A percentile compares a stretch with the other conserved stretches of the same genome.
Conservation (phyloP, 164 flowering plant species). For the Echeveria elegans region DNA sequence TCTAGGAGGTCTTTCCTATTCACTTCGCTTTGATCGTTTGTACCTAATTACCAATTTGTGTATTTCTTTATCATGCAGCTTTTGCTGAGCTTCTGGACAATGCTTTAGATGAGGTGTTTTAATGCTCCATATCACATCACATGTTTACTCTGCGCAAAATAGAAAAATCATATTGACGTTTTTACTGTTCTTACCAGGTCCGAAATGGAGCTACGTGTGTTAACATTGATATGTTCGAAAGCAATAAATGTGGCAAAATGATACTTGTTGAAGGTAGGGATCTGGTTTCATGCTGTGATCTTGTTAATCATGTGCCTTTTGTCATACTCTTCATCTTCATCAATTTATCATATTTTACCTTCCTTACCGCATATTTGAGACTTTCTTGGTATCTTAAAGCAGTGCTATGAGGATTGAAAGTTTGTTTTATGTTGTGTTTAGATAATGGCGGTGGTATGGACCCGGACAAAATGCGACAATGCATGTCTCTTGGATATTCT, state of each 20-base stretch:
- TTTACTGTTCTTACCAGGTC: constrained; percentile 19
- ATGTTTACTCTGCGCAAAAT: too few species aligned
- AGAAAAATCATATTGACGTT: too few species aligned
- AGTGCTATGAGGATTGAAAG: neutral
- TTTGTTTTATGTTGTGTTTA: constrained; percentile 12
- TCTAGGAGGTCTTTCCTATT: constrained; percentile 47
- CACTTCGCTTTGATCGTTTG: too few species aligned
- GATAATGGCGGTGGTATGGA: constrained; percentile 86
- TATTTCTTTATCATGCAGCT: constrained; percentile 35
- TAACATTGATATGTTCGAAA: constrained; percentile 43
- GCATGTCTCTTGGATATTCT: constrained; percentile 90
- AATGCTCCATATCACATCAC: neutral
- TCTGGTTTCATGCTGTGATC: too few species aligned
- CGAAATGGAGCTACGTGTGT: constrained; percentile 69
- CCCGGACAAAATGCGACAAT: constrained; percentile 72
- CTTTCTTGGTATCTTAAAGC: neutral
- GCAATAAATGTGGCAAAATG: constrained; percentile 50
- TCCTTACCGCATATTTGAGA: neutral
- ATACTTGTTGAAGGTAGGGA: constrained; percentile 67
- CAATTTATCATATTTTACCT: neutral
- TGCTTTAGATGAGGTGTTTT: constrained; percentile 72
- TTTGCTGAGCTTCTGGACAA: constrained; percentile 90
- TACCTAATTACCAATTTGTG: neutral
- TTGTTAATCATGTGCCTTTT: too few species aligned
- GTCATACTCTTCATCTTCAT: too few species aligned